Conservation (phyloP, 2,329 filamentous ascomycete species). For the Emydomyces testavorans region DNA sequence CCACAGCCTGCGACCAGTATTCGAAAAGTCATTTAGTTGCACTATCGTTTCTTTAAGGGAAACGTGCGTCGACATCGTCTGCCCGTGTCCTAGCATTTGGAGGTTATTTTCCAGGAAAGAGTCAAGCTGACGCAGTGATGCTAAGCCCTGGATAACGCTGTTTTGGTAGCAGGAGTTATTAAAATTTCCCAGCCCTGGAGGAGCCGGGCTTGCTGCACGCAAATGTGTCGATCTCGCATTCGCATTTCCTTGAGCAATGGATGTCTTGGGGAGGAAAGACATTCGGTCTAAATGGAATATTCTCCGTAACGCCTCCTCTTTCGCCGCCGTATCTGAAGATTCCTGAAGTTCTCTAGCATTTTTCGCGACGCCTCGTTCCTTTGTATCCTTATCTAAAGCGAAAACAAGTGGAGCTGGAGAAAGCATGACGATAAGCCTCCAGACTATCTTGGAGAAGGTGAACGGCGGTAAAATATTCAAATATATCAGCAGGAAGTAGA, state of each 20-base stretch:
- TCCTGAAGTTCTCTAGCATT: constrained; percentile 16
- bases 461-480: constrained; percentile 22
- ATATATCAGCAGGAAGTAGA: constrained; percentile 25
- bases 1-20: constrained; percentile 69
- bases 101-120: constrained; percentile 48
- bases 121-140: constrained; percentile 60
- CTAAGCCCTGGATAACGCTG: constrained; percentile 76
- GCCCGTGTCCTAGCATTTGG: constrained; percentile 23
- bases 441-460: constrained; percentile 25
- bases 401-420: constrained; percentile 32
- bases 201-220: constrained; percentile 26
- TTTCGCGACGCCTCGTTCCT: background rate
- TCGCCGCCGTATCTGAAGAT: constrained; percentile 39
- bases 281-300: constrained; percentile 51
- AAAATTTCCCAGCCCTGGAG: constrained; percentile 68
- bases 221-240: constrained; percentile 44
- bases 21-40: constrained; percentile 57
- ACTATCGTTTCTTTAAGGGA: constrained; percentile 55
- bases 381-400: constrained; percentile 37
- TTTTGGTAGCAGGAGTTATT: constrained; percentile 98
- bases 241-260: constrained; percentile 40
- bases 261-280: constrained; percentile 39
- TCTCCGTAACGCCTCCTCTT: constrained; percentile 53
- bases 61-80: constrained; percentile 37
- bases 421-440: constrained; percentile 31